Evolutionary conservation across 176 grass and related monocot species (phyloP).

Genomic region (Cenchrus purpureus): DNA sequence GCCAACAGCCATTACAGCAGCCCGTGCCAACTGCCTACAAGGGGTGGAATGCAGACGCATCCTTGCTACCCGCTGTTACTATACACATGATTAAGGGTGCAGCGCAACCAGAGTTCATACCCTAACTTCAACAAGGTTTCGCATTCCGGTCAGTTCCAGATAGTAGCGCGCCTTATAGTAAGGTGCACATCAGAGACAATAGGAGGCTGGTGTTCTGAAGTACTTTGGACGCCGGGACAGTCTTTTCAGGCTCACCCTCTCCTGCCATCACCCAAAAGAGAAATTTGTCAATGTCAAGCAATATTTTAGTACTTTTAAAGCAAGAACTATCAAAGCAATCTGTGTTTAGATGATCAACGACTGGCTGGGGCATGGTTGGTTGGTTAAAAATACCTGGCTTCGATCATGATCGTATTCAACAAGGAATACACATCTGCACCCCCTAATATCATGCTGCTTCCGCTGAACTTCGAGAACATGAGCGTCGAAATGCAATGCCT

Average conservation of each 20-base stretch:
- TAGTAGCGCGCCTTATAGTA: not conserved
- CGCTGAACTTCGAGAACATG: constrained; percentile 72
- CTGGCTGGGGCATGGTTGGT: too few species aligned
- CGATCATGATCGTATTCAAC: constrained; percentile 81
- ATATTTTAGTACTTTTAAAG: not conserved
- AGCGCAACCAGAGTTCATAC: not conserved
- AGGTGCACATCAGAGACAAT: not conserved
- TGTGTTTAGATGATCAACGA: not conserved
- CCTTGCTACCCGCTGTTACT: constrained; percentile 25
- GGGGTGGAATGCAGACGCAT: constrained; percentile 11
- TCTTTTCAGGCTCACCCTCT: constrained; percentile 65
- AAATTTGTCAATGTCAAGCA: not conserved
- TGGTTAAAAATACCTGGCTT: constrained; percentile 61
- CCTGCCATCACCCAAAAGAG: constrained; percentile 41
- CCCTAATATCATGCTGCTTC: constrained; percentile 91
- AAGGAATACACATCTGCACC: constrained; percentile 86
- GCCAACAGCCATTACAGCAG: constrained; percentile 9
- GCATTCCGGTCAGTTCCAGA: constrained; percentile 21
- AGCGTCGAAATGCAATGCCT: constrained; percentile 88
- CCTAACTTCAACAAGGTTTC: constrained; percentile 27
- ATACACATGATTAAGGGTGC: constrained; percentile 8
- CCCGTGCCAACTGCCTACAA: not conserved
- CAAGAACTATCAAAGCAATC: not conserved
- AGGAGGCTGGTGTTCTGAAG: constrained; percentile 21
- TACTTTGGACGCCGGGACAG: constrained; percentile 62